Evolutionary conservation across 306 rosid species (phyloP).

Genomic region (Acacia crassicarpa): DNA sequence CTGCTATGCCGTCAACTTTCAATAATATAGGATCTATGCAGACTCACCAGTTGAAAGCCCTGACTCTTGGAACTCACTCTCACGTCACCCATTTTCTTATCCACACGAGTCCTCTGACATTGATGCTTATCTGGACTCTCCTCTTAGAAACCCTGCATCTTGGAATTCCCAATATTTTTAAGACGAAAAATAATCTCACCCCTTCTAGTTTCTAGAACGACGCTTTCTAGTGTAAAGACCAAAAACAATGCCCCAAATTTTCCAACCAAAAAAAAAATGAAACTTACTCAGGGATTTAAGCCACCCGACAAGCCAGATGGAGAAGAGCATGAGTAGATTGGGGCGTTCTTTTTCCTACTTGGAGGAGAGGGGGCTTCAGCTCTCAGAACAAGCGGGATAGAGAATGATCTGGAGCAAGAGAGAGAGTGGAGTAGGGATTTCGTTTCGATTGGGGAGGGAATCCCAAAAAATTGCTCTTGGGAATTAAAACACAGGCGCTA

Average conservation of each 20-base stretch:
- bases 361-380: too few species aligned
- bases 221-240: too few species aligned
- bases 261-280: background rate
- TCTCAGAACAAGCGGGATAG: too few species aligned
- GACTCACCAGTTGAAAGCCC: constrained; percentile 97
- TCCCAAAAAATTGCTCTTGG: too few species aligned
- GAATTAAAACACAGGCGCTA: too few species aligned
- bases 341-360: too few species aligned
- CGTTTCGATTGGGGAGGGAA: too few species aligned
- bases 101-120: constrained; percentile 85
- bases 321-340: too few species aligned
- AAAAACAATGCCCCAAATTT: background rate
- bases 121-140: constrained; percentile 87
- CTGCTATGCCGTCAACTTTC: constrained; percentile 56
- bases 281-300: background rate
- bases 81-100: constrained; percentile 73
- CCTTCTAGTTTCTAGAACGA: background rate
- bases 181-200: background rate
- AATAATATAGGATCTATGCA: constrained; percentile 60
- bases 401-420: too few species aligned
- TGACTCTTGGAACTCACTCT: constrained; percentile 77
- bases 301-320: background rate
- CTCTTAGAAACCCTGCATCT: constrained; percentile 90
- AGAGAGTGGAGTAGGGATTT: too few species aligned
- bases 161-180: constrained; percentile 57